phyloP scores from a whole-genome alignment of 2,329 filamentous ascomycete genomes.

The Fusarium zealandicum region DNA sequence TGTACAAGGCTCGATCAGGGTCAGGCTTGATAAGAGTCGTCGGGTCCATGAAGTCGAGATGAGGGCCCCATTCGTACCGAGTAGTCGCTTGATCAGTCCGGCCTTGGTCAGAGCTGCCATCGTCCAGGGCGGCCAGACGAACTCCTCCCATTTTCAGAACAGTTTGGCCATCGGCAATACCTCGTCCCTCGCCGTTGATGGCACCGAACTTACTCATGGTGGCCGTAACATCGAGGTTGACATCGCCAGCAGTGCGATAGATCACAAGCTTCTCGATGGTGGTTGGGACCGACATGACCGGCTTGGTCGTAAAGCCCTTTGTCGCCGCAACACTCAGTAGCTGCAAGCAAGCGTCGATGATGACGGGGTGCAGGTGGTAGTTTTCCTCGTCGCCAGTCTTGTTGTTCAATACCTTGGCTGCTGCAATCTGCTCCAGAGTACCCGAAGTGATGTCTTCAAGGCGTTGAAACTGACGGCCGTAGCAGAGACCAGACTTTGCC shows the following conservation, averaged over 20 bases:
- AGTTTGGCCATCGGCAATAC: not conserved
- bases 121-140: conserved; percentile 35
- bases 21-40: conserved; percentile 35
- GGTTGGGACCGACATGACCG: conserved; percentile 38
- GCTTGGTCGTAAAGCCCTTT: conserved; percentile 33
- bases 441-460: conserved; percentile 29
- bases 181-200: not conserved
- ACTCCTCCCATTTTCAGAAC: conserved; percentile 21
- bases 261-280: conserved; percentile 36
- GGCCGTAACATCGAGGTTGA: conserved; percentile 4
- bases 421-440: conserved; percentile 26
- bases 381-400: conserved; percentile 32
- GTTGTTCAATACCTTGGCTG: conserved; percentile 20
- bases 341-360: conserved; percentile 47
- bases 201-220: conserved; percentile 7
- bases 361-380: conserved; percentile 49
- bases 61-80: conserved; percentile 42
- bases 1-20: conserved; percentile 11
- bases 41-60: conserved; percentile 43
- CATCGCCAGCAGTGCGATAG: conserved; percentile 1
- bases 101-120: conserved; percentile 21
- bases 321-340: conserved; percentile 38
- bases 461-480: conserved; percentile 43
- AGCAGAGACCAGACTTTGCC: conserved; percentile 42
- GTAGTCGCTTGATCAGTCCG: conserved; percentile 40